Percentiles rank a stretch among this genome's conserved stretches.
Conservation (phyloP, 805 yeast genomes). For the Cyberlindnera nakhonratchasimensis region DNA sequence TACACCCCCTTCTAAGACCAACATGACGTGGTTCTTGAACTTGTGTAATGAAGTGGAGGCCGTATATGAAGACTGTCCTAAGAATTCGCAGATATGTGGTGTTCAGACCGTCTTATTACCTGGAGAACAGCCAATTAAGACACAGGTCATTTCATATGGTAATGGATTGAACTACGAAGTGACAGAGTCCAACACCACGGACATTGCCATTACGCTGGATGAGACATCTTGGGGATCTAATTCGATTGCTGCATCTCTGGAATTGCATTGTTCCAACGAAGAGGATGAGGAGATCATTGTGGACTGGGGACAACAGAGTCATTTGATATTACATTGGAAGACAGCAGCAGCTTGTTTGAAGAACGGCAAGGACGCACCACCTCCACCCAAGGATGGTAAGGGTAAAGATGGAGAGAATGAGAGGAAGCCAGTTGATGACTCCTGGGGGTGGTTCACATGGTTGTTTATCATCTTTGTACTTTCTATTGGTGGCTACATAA, state of each 20-base stretch:
- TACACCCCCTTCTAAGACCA: conserved; percentile 79
- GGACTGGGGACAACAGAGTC: conserved; percentile 20
- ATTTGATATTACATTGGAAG: conserved; percentile 33
- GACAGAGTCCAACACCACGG: conserved; percentile 27
- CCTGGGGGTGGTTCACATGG: conserved; percentile 84
- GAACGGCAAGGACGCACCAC: conserved; percentile 26
- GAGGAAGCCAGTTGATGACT: conserved; percentile 29
- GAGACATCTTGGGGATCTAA: conserved; percentile 73
- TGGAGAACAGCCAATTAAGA: conserved; percentile 42
- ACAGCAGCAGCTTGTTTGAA: conserved; percentile 43
- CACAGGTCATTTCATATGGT: conserved; percentile 62
- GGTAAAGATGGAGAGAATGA: conserved; percentile 25
- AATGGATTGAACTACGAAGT: conserved; percentile 37
- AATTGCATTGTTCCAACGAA: conserved; percentile 44
- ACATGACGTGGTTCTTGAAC: conserved; percentile 64
- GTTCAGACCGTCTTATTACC: conserved; percentile 52
- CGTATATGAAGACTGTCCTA: conserved; percentile 51
- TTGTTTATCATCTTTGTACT: conserved; percentile 71
- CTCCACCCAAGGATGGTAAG: conserved; percentile 27
- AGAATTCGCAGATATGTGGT: conserved; percentile 77
- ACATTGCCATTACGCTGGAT: conserved; percentile 37
- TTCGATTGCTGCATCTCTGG: conserved; percentile 43
- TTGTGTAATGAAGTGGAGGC: conserved; percentile 51
- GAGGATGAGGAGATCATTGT: conserved; percentile 31
- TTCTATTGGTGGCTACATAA: conserved; percentile 64